phyloP scores from a whole-genome alignment of 2,329 filamentous ascomycete species.

The Fusarium pseudoanthophilum region DNA sequence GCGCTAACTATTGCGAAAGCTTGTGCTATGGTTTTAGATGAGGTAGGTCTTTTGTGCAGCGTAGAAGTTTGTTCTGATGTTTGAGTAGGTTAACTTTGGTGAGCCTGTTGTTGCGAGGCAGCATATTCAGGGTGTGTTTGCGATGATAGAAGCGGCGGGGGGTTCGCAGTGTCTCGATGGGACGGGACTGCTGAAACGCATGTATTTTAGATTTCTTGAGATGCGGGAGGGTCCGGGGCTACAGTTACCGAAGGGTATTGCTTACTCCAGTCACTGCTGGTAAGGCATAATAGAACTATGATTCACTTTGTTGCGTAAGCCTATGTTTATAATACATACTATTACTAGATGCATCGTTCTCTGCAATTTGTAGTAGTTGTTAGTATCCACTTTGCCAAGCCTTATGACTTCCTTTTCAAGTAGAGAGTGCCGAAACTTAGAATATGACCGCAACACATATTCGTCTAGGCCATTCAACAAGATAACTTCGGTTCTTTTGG shows the following conservation, averaged over 20 bases:
- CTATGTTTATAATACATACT: rapidly evolving
- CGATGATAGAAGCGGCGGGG: background rate
- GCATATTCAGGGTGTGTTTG: background rate
- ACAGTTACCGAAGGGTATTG: background rate
- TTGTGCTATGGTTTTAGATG: constrained; percentile 13
- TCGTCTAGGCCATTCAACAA: background rate
- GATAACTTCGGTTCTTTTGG: background rate
- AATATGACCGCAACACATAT: background rate
- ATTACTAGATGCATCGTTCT: background rate
- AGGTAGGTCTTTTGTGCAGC: background rate
- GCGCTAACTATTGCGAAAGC: background rate
- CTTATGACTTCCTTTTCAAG: background rate
- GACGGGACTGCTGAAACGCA: background rate
- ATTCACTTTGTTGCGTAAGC: too few relatives aligned
- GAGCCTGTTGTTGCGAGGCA: background rate
- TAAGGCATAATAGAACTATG: too few relatives aligned
- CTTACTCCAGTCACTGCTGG: background rate
- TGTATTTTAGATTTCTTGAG: background rate
- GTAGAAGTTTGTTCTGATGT: background rate
- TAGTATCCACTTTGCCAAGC: background rate
- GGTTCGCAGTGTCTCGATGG: background rate
- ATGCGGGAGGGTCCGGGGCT: background rate
- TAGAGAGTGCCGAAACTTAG: rapidly evolving
- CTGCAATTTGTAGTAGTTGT: rapidly evolving
- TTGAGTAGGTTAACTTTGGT: background rate